Evolutionary conservation across 352 stramenopile genomes (phyloP).

Genomic region (Paralagenidium karlingii): DNA sequence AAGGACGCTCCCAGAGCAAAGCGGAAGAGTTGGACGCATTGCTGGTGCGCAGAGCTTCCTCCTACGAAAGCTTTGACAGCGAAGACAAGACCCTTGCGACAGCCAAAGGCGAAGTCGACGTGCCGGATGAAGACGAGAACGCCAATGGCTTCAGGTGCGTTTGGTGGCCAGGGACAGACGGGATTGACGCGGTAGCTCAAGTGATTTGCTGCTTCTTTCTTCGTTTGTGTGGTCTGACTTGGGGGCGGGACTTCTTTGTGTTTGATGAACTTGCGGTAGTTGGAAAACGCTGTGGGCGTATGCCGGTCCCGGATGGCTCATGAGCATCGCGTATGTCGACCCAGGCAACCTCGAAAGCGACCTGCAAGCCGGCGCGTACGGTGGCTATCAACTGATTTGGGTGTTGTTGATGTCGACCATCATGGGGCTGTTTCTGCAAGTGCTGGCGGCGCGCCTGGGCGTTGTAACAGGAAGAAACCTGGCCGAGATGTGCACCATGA

Average conservation of each 20-base stretch:
- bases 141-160: neutral
- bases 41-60: no score
- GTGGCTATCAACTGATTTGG: slow-evolving; percentile 86
- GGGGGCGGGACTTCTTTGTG: no score
- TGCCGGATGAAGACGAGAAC: slow-evolving; percentile 2
- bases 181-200: no score
- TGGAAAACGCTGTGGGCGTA: slow-evolving; percentile 75
- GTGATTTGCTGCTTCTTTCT: no score
- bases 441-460: slow-evolving; percentile 85
- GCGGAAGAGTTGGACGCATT: no score
- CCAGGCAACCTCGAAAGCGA: slow-evolving; percentile 94
- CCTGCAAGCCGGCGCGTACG: slow-evolving; percentile 87
- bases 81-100: slow-evolving; percentile 1
- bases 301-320: slow-evolving; percentile 76
- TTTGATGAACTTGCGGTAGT: no score
- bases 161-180: neutral
- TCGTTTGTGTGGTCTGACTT: no score
- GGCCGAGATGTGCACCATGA: slow-evolving; percentile 71
- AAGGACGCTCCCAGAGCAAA: no score
- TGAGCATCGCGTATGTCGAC: slow-evolving; percentile 94
- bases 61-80: no score
- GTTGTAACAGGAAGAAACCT: slow-evolving; percentile 89
- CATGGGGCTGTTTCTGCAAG: slow-evolving; percentile 89
- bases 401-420: slow-evolving; percentile 83
- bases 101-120: slow-evolving; percentile 1